These are phyloP conservation scores for Penstemon barbatus DNA, from an alignment of 257 asterid species.

Conservation along the genomic window DNA sequence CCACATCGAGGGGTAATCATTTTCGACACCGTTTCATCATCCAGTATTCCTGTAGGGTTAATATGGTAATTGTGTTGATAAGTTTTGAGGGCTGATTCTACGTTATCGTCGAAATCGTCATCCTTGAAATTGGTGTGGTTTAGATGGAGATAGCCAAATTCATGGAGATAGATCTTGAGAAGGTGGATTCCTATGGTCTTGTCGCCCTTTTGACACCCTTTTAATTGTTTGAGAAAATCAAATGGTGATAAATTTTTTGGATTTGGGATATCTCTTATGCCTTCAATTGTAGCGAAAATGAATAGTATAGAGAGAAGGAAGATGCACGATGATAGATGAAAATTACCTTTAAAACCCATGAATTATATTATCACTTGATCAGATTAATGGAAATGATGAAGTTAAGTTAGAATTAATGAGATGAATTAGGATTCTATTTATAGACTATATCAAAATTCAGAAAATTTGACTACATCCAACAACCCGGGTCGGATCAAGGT, in stretches of 20 bases:
- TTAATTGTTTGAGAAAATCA: slow-evolving; percentile 38
- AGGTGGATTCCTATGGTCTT: slow-evolving; percentile 22
- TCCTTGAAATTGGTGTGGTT: not conserved
- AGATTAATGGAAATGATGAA: no score
- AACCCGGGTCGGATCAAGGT: no score
- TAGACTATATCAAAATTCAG: no score
- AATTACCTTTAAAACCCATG: not conserved
- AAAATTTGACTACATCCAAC: no score
- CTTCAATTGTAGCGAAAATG: slow-evolving; percentile 5
- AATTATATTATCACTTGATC: no score
- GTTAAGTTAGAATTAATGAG: no score
- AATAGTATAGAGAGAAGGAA: slow-evolving; percentile 7
- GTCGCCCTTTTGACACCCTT: slow-evolving; percentile 41
- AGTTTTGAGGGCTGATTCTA: slow-evolving; percentile 36
- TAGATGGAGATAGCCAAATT: slow-evolving; percentile 36
- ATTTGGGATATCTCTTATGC: slow-evolving; percentile 14
- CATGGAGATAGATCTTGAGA: slow-evolving; percentile 32
- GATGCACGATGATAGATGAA: slow-evolving; percentile 5
- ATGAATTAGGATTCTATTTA: no score
- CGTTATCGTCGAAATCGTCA: slow-evolving; percentile 31
- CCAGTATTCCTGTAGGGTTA: slow-evolving; percentile 30
- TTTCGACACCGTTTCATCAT: slow-evolving; percentile 23
- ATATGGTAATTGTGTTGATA: slow-evolving; percentile 35
- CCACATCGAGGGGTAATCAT: slow-evolving; percentile 45
- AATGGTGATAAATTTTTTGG: slow-evolving; percentile 16